Percentiles rank a stretch among this genome's conserved stretches.
Conservation (phyloP, 2,329 filamentous ascomycete genomes). For the Fusarium albosuccineum region DNA sequence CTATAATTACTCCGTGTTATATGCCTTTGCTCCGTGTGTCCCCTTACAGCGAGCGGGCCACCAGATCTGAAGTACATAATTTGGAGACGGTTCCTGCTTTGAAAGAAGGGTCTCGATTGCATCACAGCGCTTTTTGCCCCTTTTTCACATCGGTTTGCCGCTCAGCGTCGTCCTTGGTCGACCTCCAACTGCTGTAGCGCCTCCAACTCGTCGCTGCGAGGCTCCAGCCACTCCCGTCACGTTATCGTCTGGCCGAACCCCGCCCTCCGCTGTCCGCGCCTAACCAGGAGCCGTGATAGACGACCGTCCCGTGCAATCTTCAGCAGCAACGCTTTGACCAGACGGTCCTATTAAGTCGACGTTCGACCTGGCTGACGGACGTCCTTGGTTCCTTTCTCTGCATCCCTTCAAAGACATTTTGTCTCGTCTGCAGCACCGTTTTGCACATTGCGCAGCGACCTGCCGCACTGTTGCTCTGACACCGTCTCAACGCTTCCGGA, state of each 20-base stretch:
- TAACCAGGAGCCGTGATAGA: constrained; percentile 46
- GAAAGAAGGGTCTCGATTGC: constrained; percentile 16
- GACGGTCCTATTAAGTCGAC: constrained; percentile 25
- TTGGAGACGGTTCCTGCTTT: constrained; percentile 24
- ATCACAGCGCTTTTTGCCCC: constrained; percentile 15
- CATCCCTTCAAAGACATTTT: constrained; percentile 18
- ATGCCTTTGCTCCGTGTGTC: constrained; percentile 26
- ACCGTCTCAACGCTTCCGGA: constrained; percentile 17
- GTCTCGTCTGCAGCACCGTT: constrained; percentile 11
- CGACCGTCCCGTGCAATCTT: constrained; percentile 34
- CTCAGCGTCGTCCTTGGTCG: constrained; percentile 22
- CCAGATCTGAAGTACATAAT: constrained; percentile 39
- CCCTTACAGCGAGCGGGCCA: constrained; percentile 35
- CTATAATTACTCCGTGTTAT: constrained; percentile 38
- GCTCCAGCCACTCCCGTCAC: constrained; percentile 48
- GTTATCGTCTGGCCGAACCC: constrained; percentile 45
- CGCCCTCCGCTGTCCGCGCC: constrained; percentile 45
- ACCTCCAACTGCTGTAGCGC: constrained; percentile 19
- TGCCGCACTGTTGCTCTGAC: constrained; percentile 17
- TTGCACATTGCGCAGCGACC: constrained; percentile 16
- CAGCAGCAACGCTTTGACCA: constrained; percentile 37
- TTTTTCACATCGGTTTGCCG: constrained; percentile 29
- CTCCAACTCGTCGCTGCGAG: constrained; percentile 33
- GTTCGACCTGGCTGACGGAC: constrained; percentile 17
- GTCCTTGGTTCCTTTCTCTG: constrained; percentile 15